Base-by-base conservation (phyloP, 2,329 filamentous ascomycete species). In the Atkinsonella texensis region DNA sequence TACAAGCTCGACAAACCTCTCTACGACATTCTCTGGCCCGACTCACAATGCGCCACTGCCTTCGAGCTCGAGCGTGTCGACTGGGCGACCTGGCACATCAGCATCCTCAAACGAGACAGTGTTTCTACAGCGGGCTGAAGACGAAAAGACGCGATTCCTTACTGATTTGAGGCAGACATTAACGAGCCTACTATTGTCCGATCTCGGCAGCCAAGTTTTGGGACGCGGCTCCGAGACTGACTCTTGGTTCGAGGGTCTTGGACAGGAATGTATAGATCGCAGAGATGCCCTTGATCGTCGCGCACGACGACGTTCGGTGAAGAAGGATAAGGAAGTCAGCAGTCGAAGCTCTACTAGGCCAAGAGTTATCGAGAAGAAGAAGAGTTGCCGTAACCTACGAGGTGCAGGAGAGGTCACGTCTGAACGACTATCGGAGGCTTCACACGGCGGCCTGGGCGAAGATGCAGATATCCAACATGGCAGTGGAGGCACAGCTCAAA, bases 201-300 rank as follows among this genome's bases (percentile, higher is more conserved):
- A 98, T 64, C 74, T 97, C 4, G 89, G 90, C 6, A 89, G 84
- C 41, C 79, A 88, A 32, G 84, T 96, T 1, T 93, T 94, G 66
- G 81, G 83, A n/a, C 80, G 80, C 48, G 93, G 93, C 3, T 95
- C 89, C 42, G 93, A 98, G 70, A 97, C 91, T 0, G 93, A 97
- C 65, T 75, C 75, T 3, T 96, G 91, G 85, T 93, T 96, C 58
- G 75, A 79, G 49, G 79, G 79, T 13, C 66, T 89, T 7, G 80
- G 81, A 2, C 78, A 84, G 58, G 73, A 84, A 56, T 84, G 80
- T 61, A 80, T 83, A 49, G 79, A 83, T 40, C 74, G 80, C 28
- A 79, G 76, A 46, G 77, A 83, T 48, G 73, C 75, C 3, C 66
- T 76, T 33, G 74, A 80, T 53, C 69, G 70, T 40, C 71, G 73